phyloP scores from a whole-genome alignment of 192 early-diverging fungal genomes.

The Backusella parvicylindrica region DNA sequence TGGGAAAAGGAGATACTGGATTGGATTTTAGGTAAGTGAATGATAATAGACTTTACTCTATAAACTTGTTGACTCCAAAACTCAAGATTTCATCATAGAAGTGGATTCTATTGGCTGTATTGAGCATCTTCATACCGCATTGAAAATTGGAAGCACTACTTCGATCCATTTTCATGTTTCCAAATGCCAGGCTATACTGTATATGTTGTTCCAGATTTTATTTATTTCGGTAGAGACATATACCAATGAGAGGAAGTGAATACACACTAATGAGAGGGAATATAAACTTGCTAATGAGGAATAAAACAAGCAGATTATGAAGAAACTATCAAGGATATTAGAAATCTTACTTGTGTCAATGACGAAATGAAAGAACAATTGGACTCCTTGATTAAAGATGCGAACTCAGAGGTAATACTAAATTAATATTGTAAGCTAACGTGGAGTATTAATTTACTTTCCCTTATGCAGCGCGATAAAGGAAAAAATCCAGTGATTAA shows the following conservation, averaged over 20 bases:
- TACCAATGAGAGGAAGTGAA: background rate
- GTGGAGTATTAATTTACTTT: background rate
- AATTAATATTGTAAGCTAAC: background rate
- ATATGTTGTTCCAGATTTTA: background rate
- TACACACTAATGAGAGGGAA: background rate
- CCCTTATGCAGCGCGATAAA: background rate
- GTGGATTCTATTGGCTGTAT: too few species aligned
- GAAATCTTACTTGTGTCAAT: background rate
- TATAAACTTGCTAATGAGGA: background rate
- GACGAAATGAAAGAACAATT: background rate
- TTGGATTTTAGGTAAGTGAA: too few species aligned
- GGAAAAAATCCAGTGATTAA: background rate
- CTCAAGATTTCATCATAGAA: too few species aligned
- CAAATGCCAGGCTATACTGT: too few species aligned
- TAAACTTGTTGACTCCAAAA: too few species aligned
- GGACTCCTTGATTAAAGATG: background rate
- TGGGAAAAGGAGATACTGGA: too few species aligned
- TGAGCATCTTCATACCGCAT: too few species aligned
- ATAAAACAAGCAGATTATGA: background rate
- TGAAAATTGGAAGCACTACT: too few species aligned
- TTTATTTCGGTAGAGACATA: background rate
- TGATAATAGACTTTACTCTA: too few species aligned
- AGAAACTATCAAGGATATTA: background rate
- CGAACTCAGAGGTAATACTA: background rate
- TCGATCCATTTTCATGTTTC: too few species aligned